A percentile compares a stretch with the other conserved stretches of the same genome.
Evolutionary conservation across 2,329 filamentous ascomycete genomes (phyloP).

Genomic region (Anisogramma anomala): DNA sequence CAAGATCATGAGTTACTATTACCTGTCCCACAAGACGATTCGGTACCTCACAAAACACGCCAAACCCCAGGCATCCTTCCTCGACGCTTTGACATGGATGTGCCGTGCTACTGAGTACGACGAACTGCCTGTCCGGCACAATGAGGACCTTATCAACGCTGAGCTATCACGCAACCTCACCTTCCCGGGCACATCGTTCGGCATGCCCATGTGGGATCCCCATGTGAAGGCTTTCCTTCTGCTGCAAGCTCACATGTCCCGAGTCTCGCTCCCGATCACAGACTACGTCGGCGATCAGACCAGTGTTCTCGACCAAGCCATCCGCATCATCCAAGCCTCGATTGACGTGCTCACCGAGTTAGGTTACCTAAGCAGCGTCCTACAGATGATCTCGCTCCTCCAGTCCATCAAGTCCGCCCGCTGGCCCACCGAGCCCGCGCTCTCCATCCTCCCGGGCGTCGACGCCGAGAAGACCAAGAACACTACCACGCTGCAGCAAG

Average conservation of each 20-base stretch:
- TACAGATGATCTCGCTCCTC: conserved; percentile 72
- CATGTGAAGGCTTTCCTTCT: conserved; percentile 94
- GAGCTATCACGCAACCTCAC: conserved; percentile 77
- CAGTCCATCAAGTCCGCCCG: conserved; percentile 87
- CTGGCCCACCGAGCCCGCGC: conserved; percentile 73
- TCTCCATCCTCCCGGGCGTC: conserved; percentile 71
- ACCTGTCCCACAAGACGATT: conserved; percentile 89
- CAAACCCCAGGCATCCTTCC: conserved; percentile 63
- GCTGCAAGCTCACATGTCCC: conserved; percentile 88
- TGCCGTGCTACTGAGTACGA: conserved; percentile 90
- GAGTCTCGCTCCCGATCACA: conserved; percentile 82
- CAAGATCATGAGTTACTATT: conserved; percentile 99
- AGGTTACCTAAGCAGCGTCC: conserved; percentile 65
- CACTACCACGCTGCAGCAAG: conserved; percentile 28
- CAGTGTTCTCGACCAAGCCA: conserved; percentile 83
- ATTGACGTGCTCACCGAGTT: conserved; percentile 90
- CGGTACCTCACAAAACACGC: conserved; percentile 69
- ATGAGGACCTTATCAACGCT: conserved; percentile 93
- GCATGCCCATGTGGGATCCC: conserved; percentile 92
- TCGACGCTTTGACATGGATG: conserved; percentile 84
- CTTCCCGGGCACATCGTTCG: conserved; percentile 45
- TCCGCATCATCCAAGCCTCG: conserved; percentile 90
- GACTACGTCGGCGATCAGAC: conserved; percentile 95
- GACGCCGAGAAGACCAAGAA: conserved; percentile 31
- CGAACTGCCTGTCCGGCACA: conserved; percentile 92